phyloP scores from a whole-genome alignment of 495 filamentous ascomycete genomes.

The Daldinia decipiens region DNA sequence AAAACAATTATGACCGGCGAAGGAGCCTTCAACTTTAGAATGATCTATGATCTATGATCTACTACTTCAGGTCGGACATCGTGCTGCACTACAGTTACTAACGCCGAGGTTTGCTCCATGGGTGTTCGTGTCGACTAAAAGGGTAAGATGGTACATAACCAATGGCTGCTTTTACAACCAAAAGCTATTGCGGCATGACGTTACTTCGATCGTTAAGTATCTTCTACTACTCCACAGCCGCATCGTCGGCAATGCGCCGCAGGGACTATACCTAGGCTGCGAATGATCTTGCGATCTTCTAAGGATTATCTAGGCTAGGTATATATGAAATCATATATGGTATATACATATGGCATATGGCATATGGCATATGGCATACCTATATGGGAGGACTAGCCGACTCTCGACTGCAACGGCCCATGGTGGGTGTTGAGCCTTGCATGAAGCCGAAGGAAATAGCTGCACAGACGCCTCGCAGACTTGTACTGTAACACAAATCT shows the following conservation, averaged over 20 bases:
- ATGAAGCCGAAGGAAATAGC: slow-evolving; percentile 39
- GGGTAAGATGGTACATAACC: slow-evolving; percentile 28
- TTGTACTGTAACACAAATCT: slow-evolving; percentile 48
- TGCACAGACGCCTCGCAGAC: slow-evolving; percentile 47
- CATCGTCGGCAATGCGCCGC: slow-evolving; percentile 37
- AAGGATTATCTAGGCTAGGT: slow-evolving; percentile 18
- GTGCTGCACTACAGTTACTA: slow-evolving; percentile 22
- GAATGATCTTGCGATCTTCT: slow-evolving; percentile 26
- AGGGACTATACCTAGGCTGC: slow-evolving; percentile 16
- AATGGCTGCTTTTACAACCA: slow-evolving; percentile 32
- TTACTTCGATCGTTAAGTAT: slow-evolving; percentile 40
- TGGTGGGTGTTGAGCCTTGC: slow-evolving; percentile 40
- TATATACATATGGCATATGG: slow-evolving; percentile 44
- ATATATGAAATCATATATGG: slow-evolving; percentile 36
- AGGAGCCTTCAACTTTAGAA: not conserved
- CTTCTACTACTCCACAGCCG: slow-evolving; percentile 38
- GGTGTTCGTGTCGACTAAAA: slow-evolving; percentile 16
- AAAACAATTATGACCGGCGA: slow-evolving; percentile 2
- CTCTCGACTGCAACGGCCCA: slow-evolving; percentile 33
- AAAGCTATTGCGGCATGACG: slow-evolving; percentile 36
- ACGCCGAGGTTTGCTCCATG: slow-evolving; percentile 35
- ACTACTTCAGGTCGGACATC: slow-evolving; percentile 27
- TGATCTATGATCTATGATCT: slow-evolving; percentile 23
- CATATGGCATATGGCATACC: no score
- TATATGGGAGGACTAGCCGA: slow-evolving; percentile 48